Conservation (phyloP, 345 rosid genomes). For the Rhodamnia rubescens region DNA sequence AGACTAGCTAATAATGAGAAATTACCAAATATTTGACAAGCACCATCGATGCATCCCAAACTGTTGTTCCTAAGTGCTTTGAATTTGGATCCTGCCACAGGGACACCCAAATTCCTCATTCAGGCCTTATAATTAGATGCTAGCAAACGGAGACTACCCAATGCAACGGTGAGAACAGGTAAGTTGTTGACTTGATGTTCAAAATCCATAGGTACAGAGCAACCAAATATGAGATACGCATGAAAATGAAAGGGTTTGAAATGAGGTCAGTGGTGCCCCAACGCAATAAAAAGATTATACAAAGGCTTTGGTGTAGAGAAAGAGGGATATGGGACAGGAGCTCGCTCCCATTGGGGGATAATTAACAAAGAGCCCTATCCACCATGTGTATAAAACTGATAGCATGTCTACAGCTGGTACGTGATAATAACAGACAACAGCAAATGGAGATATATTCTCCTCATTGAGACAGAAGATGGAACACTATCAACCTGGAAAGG, state of each 20-base stretch:
- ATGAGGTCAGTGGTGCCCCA: neutral
- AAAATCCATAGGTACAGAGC: neutral
- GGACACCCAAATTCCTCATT: neutral
- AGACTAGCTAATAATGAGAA: neutral
- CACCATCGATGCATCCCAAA: slow-evolving; percentile 97
- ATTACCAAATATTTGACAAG: slow-evolving; percentile 77
- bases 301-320: neutral
- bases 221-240: neutral
- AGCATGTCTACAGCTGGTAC: neutral
- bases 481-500: neutral
- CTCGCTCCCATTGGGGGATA: neutral
- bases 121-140: neutral
- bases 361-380: neutral
- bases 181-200: neutral
- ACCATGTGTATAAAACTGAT: neutral
- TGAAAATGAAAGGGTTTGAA: neutral
- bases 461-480: neutral
- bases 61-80: slow-evolving; percentile 88
- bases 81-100: slow-evolving; percentile 81
- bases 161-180: neutral
- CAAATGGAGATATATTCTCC: neutral
- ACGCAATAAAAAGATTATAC: neutral
- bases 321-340: neutral
- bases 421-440: neutral
- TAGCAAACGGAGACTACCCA: neutral